Conservation (phyloP, 1,284 basidiomycete species). For the Trametes sp. region DNA sequence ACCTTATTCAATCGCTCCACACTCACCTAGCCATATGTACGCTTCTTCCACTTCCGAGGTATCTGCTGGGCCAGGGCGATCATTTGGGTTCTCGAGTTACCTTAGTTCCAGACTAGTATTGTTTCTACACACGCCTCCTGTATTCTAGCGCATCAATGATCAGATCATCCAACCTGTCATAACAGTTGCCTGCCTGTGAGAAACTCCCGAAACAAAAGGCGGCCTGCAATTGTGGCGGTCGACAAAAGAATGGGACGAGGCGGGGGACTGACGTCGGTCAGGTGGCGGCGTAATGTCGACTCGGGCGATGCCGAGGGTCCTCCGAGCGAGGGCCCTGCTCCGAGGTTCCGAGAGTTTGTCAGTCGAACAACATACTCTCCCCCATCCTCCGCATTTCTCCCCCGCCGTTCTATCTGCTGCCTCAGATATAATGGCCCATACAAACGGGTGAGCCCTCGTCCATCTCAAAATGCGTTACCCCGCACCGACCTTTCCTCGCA, state of each 20-base stretch:
- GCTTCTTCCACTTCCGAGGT: conserved; percentile 19
- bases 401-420: conserved; percentile 8
- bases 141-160: conserved; percentile 34
- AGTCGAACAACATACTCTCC: conserved; percentile 25
- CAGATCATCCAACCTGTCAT: conserved; percentile 23
- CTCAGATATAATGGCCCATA: conserved; percentile 23
- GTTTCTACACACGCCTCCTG: conserved; percentile 26
- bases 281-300: conserved; percentile 19
- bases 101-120: conserved; percentile 22
- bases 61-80: conserved; percentile 22
- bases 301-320: conserved; percentile 27
- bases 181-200: not conserved
- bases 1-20: conserved; percentile 23
- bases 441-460: conserved; percentile 25
- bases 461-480: conserved; percentile 1
- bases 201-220: not conserved
- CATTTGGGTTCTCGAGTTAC: conserved; percentile 21
- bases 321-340: conserved; percentile 15
- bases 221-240: not conserved
- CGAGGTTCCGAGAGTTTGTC: conserved; percentile 26
- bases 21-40: conserved; percentile 26
- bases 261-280: conserved; percentile 14
- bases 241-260: not conserved
- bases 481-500: conserved; percentile 4
- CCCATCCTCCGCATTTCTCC: conserved; percentile 7